Base-by-base conservation (phyloP, 768 basidiomycete genomes). In the Pleurotus ostreatus region DNA sequence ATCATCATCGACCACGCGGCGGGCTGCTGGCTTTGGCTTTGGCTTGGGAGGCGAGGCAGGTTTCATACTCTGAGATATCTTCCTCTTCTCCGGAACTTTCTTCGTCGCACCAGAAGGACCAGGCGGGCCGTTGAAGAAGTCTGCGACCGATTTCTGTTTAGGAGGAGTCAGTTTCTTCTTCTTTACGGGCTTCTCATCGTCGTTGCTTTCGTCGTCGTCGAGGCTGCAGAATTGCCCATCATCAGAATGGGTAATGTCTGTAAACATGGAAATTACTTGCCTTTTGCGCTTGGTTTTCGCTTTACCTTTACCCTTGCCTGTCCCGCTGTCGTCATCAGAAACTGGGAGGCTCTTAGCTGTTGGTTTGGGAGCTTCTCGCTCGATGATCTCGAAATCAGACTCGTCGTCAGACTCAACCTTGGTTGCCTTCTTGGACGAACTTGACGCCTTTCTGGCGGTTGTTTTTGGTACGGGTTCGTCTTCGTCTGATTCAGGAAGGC, bases 211-310 rank as follows among this genome's bases (percentile, higher is more conserved):
- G 46, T 71, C 66, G 18, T 79, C 78, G 54, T 75, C 66, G 25
- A 68, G 66, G 46, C 77, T 80, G 57, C 57, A 53, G 40, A 49
- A 23, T 55, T 23, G 34, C 23, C 46, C 4, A 55, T 57, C 41
- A 58, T 16, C 45, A 53, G 6, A 47, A 41, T 15, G 13, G 55
- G 13, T 18, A 3, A 23, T 23, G 26, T 23, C 40, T 48, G 47
- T 13, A 44, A 48, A 51, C 46, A 40, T 12, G n/a, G 12, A 20
- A 8, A 6, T 12, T 2, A 5, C 75, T 30, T 49, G 86, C 89
- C 81, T 88, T 70, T 91, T 92, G 43, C 88, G 83, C 70, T 92
- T 92, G 44, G 71, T 65, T 56, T 70, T 68, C 22, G 61, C 70
- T 47, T 63, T 60, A 13, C 62, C 64, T 53, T 65, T 61, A 3